Evolutionary conservation across 495 filamentous ascomycete species (phyloP), one percentile per base, ranked within the genome.

Genomic region (Aspergillus diversus): DNA sequence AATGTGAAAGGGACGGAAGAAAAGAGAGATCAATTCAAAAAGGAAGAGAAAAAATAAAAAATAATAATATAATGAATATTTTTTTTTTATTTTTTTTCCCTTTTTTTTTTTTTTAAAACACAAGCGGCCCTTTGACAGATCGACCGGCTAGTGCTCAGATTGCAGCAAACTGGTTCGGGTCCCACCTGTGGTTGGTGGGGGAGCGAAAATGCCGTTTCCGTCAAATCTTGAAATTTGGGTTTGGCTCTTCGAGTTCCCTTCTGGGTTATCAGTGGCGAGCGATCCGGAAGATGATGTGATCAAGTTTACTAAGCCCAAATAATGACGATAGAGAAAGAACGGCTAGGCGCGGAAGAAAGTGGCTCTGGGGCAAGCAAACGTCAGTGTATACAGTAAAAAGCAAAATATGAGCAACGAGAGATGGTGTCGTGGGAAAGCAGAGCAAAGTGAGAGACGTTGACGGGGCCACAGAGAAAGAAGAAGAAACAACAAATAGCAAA

Each of bases 201-300:
- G 57, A 32, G 47, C 47, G 60, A 57, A 58, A 55, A 55, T 66
- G 64, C 64, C 69, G 69, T 69, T 71, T 71, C 66, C 66, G 69
- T 69, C 64, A 59, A 43, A 16, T 49, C 46, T 60, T 52, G 42
- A 33, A 35, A 31, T 57, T 57, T 68, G 43, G 55, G 50, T 33
- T 54, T 47, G 21, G 21, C 21, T 58, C 49, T 63, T 60, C 57
- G 56, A 57, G 52, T 61, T 59, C 55, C 27, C 31, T 31, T 2
- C 35, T 53, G 33, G 55, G 8, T 37, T 49, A 33, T 43, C 39
- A 39, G 48, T 43, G 16, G 48, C 13, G 51, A 32, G 57, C 57
- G 64, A 50, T 47, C 57, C 55, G 55, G 21, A 53, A 61, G 63
- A 68, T 71, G 65, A 67, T 65, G 65, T 61, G 60, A 68, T 67